These are phyloP conservation scores for Psilocybe sp. DNA, from an alignment of 768 basidiomycete species.

Conservation along the genomic window DNA sequence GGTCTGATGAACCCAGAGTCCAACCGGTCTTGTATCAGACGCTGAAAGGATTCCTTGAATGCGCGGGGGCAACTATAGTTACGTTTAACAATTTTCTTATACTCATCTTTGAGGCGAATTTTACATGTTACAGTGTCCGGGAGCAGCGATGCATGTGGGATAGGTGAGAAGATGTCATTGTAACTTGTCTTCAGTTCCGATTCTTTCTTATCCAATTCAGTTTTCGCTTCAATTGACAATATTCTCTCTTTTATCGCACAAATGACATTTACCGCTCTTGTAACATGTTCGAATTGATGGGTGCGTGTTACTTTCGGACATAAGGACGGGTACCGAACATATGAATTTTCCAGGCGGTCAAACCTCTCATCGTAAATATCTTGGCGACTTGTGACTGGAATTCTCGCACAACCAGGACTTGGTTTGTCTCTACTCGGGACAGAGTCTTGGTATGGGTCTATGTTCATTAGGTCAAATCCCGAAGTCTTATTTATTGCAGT, in stretches of 20 bases:
- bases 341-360: too few species aligned
- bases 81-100: slow-evolving; percentile 16
- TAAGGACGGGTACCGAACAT: too few species aligned
- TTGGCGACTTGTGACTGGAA: too few species aligned
- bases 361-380: too few species aligned
- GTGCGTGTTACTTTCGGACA: too few species aligned
- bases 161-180: slow-evolving; percentile 19
- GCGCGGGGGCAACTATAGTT: slow-evolving; percentile 31
- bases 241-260: background rate
- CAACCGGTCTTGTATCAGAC: slow-evolving; percentile 30
- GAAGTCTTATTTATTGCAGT: slow-evolving; percentile 11
- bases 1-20: slow-evolving; percentile 26
- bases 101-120: slow-evolving; percentile 25
- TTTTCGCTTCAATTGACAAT: background rate
- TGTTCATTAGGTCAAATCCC: slow-evolving; percentile 5
- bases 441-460: background rate
- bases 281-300: background rate
- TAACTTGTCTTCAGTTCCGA: too few species aligned
- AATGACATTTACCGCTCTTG: background rate
- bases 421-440: background rate
- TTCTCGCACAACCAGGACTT: background rate
- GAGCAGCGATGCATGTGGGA: slow-evolving; percentile 24
- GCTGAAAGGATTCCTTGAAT: slow-evolving; percentile 29
- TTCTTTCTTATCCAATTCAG: slow-evolving; percentile 3
- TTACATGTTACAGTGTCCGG: slow-evolving; percentile 18